Conservation (phyloP, 2,329 filamentous ascomycete species). For the Stachybotrys chlorohalonatus region DNA sequence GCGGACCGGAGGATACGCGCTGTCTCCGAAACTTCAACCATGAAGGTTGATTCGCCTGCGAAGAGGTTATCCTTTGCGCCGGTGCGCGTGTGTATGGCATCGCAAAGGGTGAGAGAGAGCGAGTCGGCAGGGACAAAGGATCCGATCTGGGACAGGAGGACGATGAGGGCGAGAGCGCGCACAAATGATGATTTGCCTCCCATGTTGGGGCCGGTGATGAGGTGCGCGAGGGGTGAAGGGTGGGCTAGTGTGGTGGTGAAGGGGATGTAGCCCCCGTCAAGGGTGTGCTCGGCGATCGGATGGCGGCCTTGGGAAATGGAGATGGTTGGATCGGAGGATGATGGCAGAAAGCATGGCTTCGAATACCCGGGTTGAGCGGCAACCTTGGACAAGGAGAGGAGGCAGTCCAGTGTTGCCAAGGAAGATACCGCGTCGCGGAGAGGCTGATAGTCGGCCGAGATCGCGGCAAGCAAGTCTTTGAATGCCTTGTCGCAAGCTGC, state of each 20-base stretch:
- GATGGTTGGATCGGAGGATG: conserved; percentile 57
- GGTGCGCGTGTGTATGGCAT: conserved; percentile 92
- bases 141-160: conserved; percentile 90
- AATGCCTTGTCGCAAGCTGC: conserved; percentile 88
- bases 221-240: conserved; percentile 59
- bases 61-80: conserved; percentile 95
- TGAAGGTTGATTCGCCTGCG: conserved; percentile 90
- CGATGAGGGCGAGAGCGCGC: conserved; percentile 80
- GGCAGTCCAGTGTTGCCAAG: conserved; percentile 80
- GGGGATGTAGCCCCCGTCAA: conserved; percentile 81
- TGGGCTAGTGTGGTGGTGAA: conserved; percentile 72
- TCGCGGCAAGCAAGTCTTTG: conserved; percentile 56
- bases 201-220: conserved; percentile 98
- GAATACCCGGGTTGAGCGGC: conserved; percentile 81
- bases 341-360: conserved; percentile 59
- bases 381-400: conserved; percentile 77
- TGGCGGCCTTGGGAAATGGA: conserved; percentile 61
- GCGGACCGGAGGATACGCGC: conserved; percentile 84
- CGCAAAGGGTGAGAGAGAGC: conserved; percentile 69
- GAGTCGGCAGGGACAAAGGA: conserved; percentile 81
- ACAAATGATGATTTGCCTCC: conserved; percentile 98
- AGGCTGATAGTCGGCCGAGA: conserved; percentile 77
- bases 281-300: conserved; percentile 88
- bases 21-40: conserved; percentile 94
- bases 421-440: conserved; percentile 83